These are phyloP conservation scores for Talaromyces albobiverticillius DNA, from an alignment of 2,329 filamentous ascomycete species.

Conservation along the genomic window DNA sequence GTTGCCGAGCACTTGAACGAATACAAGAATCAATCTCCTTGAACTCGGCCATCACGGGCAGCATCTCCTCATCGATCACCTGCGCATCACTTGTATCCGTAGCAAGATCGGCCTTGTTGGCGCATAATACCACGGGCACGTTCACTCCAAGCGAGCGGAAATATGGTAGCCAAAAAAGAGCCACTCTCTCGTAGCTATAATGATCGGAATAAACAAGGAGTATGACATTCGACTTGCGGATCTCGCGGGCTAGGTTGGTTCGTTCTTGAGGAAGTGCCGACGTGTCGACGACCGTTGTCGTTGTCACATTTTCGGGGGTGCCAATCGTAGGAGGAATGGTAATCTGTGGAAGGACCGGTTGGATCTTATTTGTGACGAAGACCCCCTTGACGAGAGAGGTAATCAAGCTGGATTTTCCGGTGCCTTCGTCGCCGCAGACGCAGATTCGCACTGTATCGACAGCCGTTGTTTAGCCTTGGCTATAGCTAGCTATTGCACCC, in stretches of 20 bases:
- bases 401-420: slow-evolving; percentile 90
- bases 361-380: slow-evolving; percentile 94
- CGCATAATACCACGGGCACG: slow-evolving; percentile 92
- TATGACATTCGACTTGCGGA: slow-evolving; percentile 95
- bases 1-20: slow-evolving; percentile 84
- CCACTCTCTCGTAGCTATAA: slow-evolving; percentile 97
- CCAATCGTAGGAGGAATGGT: slow-evolving; percentile 91
- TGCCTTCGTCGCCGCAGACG: slow-evolving; percentile 93
- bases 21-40: slow-evolving; percentile 99
- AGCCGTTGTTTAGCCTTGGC: neutral
- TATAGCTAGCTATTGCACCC: neutral
- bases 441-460: slow-evolving; percentile 72
- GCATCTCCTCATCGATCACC: slow-evolving; percentile 93
- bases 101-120: slow-evolving; percentile 92
- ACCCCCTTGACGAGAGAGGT: slow-evolving; percentile 95
- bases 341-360: slow-evolving; percentile 88
- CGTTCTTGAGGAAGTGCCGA: slow-evolving; percentile 93
- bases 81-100: slow-evolving; percentile 73
- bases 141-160: slow-evolving; percentile 98
- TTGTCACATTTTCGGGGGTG: slow-evolving; percentile 94
- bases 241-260: slow-evolving; percentile 84
- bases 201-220: slow-evolving; percentile 96
- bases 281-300: slow-evolving; percentile 88
- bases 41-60: slow-evolving; percentile 97
- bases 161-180: slow-evolving; percentile 97